A percentile compares a stretch with the other conserved stretches of the same genome.
These are phyloP conservation scores for Aquilaria yunnanensis DNA, from an alignment of 345 rosid species.

Conservation along the genomic window DNA sequence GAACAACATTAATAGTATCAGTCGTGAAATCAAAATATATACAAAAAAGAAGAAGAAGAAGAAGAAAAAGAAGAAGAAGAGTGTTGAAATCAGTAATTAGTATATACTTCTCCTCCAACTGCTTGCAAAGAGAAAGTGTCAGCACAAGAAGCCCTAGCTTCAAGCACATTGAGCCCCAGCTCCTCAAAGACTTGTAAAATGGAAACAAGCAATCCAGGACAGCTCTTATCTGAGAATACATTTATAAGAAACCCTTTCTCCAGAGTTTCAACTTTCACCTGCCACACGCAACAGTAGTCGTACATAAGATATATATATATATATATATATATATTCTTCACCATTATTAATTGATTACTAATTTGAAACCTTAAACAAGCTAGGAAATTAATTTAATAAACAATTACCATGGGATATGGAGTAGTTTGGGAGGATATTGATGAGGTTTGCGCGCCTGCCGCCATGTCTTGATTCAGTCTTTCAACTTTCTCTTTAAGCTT, in stretches of 20 bases:
- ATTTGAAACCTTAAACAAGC: too few relatives aligned
- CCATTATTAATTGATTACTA: too few relatives aligned
- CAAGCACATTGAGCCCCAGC: slow-evolving; percentile 62
- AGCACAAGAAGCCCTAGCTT: slow-evolving; percentile 95
- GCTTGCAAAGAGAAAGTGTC: slow-evolving; percentile 70
- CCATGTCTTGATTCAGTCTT: slow-evolving; percentile 47
- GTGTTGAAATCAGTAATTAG: neutral
- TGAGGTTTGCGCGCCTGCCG: neutral
- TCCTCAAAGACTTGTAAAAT: slow-evolving; percentile 85
- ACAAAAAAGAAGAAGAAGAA: neutral
- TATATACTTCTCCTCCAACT: slow-evolving; percentile 60
- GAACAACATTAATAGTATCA: neutral
- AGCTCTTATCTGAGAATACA: slow-evolving; percentile 49
- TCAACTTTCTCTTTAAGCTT: slow-evolving; percentile 73
- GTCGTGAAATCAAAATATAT: neutral
- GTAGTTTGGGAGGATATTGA: too few relatives aligned
- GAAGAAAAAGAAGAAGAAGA: neutral
- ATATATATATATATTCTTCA: neutral
- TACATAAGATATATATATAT: neutral
- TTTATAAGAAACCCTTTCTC: slow-evolving; percentile 73
- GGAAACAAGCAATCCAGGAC: slow-evolving; percentile 74
- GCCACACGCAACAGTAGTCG: slow-evolving; percentile 11
- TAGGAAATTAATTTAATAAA: too few relatives aligned
- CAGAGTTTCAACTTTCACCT: slow-evolving; percentile 80
- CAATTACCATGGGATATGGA: too few relatives aligned